Conservation (phyloP, 495 filamentous ascomycete species). For the Collariella sp. region DNA sequence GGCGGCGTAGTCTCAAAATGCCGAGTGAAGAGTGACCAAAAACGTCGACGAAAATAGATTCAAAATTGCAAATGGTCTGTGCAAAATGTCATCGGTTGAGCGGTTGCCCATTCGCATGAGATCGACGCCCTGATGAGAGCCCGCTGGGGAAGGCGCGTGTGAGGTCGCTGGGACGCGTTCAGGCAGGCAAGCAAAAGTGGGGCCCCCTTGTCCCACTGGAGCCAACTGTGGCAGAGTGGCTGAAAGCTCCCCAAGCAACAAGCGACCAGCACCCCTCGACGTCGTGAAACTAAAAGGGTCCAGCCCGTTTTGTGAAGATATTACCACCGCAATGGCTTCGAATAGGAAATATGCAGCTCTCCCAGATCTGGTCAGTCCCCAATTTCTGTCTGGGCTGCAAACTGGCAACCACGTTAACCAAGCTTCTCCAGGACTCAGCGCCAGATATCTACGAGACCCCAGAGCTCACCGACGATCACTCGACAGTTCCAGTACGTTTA, state of each 20-base stretch:
- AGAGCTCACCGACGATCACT: constrained; percentile 78
- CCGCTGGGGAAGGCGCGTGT: no score
- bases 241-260: no score
- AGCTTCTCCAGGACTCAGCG: constrained; percentile 58
- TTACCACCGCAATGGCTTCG: constrained; percentile 36
- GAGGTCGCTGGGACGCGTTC: no score
- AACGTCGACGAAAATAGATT: not conserved
- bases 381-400: constrained; percentile 10
- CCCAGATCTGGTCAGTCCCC: constrained; percentile 61
- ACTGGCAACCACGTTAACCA: constrained; percentile 5
- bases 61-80: not conserved
- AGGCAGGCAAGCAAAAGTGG: no score
- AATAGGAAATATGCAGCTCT: constrained; percentile 73
- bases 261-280: no score
- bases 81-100: no score
- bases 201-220: no score
- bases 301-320: not conserved
- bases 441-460: constrained; percentile 96
- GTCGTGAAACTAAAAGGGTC: no score
- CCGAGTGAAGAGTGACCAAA: not conserved
- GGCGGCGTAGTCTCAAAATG: no score
- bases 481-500: constrained; percentile 61
- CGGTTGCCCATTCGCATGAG: no score
- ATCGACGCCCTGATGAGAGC: no score
- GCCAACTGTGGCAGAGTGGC: no score